Evolutionary conservation across 2,329 filamentous ascomycete genomes (phyloP), one percentile per base, ranked within the genome.

Genomic region (Phaeophleospora eucalypticola): DNA sequence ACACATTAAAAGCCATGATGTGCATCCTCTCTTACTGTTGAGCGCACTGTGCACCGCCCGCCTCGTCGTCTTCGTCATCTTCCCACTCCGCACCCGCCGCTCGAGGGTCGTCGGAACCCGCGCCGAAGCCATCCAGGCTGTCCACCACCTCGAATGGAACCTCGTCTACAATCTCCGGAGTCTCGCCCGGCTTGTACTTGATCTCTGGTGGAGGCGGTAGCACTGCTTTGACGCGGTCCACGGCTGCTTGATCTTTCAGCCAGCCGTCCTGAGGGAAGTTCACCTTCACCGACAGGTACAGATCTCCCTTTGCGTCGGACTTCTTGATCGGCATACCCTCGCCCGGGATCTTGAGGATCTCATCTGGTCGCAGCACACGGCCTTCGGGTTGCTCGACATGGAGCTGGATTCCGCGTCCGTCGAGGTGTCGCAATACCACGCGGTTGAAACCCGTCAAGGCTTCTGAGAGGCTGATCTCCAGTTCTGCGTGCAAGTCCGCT

Each of bases 321-420:
- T 84, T 83, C 77, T 96, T 96, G 58, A 84, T 69, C 2, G 93
- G 93, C 93, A 98, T 98, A 50, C 93, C 93, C 72, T 98, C 93
- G 19, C 89, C 89, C 2, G 77, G 69, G 1, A 98, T 75, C 73
- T 89, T 95, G 59, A 98, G 77, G 6, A 91, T 80, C 64, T 98
- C 87, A 19, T 83, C 85, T 0, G 93, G 90, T 19, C 83, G 81
- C 29, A 98, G 71, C 42, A 97, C 77, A 66, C 90, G 86, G 58
- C 91, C 91, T 32, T 68, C 57, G 0, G 72, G 72, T 61, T 86
- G 81, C 14, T 87, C 81, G 56, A 93, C 84, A 45, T 83, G 78
- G 38, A 98, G 76, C 48, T 85, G 80, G 49, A 98, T 91, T 21
- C 93, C 93, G 47, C 93, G 82, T 21, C 91, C 93, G 64, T 98